A percentile compares a stretch with the other conserved stretches of the same genome.
Conservation (phyloP, 2,329 filamentous ascomycete species). For the Sporothrix brunneoviolacea region DNA sequence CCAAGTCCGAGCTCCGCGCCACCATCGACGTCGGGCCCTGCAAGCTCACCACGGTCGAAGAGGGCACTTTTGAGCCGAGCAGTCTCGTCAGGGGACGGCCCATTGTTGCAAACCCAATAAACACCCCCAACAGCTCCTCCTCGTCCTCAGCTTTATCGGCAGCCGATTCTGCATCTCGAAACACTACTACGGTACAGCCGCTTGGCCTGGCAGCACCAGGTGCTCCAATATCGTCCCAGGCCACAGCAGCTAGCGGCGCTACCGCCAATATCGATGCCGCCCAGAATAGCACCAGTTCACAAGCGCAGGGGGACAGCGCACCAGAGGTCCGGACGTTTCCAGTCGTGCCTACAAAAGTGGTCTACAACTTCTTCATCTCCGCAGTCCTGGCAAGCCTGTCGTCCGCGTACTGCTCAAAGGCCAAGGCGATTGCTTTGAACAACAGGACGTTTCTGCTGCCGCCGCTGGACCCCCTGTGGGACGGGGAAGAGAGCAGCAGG, state of each 20-base stretch:
- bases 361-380: constrained; percentile 49
- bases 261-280: not conserved
- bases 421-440: constrained; percentile 46
- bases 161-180: constrained; percentile 28
- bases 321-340: constrained; percentile 28
- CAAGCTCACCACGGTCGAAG: constrained; percentile 39
- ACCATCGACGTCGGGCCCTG: constrained; percentile 39
- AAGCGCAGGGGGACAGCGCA: not conserved
- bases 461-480: constrained; percentile 23
- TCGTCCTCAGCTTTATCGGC: constrained; percentile 37
- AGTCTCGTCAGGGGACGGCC: constrained; percentile 40
- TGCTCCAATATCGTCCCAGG: not conserved
- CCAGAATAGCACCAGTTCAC: not conserved
- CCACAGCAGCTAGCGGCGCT: not conserved
- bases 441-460: constrained; percentile 45
- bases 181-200: not conserved
- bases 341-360: constrained; percentile 34
- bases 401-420: constrained; percentile 41
- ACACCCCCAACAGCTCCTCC: constrained; percentile 41
- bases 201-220: not conserved
- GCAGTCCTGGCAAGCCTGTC: constrained; percentile 47
- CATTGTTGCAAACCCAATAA: constrained; percentile 32
- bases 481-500: constrained; percentile 23
- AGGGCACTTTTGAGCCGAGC: constrained; percentile 44
- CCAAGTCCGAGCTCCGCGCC: constrained; percentile 28